Base-by-base conservation (phyloP, 352 stramenopile genomes). In the Aphanomyces invadans region DNA sequence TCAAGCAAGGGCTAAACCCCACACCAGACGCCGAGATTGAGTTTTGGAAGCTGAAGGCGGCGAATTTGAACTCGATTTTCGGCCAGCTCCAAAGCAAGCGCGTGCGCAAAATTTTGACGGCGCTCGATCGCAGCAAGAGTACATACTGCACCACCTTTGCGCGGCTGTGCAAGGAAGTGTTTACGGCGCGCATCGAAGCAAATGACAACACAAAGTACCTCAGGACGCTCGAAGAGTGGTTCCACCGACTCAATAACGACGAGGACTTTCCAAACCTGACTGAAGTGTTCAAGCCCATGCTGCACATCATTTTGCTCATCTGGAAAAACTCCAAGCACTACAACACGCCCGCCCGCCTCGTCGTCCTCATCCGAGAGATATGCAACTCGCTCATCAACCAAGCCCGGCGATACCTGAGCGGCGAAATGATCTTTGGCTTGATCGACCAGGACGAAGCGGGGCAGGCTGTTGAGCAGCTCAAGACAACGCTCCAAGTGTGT, bases 311-410 rank as follows among this genome's bases (percentile, higher is more conserved):
- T 15, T 79, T 99, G 65, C 76, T 99, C 23, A 99, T 99, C 68
- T 99, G 96, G 96, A 99, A 99, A 74, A 98, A 99, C 78, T 98
- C 92, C 26, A 97, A 97, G 74, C 89, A 98, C 76, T 99, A 99
- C 87, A 99, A 99, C 76, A 98, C 94, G 7, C 91, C 96, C 0
- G 91, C 90, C 23, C 77, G 96, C 0, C 83, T 99, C 33, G 96
- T 99, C 1, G 94, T 98, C 38, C 78, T 99, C 46, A 97, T 99
- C 79, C 85, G 94, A 42, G 92, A 99, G 78, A 98, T 99, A 65
- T 99, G 95, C 81, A 99, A 99, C 76, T 96, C 89, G 15, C 74
- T 98, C 4, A 98, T 98, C 68, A 90, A 93, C 45, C 90, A 98
- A 71, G 87, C 90, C 26, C 79, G 86, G 25, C 95, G 96, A 63